These are phyloP conservation scores for Dalbergia cochinchinensis DNA, from an alignment of 306 rosid genomes.

Conservation along the genomic window DNA sequence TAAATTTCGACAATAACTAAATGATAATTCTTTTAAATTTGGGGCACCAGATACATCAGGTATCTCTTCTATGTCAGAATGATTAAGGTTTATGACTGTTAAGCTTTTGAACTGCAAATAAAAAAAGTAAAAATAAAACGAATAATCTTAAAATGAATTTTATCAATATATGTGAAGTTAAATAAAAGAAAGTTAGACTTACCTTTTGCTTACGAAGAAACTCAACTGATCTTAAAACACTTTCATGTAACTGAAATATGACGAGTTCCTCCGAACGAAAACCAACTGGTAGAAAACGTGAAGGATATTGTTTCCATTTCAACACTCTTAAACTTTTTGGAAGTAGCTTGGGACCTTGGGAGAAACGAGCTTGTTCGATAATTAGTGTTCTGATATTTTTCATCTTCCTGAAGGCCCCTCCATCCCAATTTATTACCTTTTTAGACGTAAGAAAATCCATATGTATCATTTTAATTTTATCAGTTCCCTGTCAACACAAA, in stretches of 20 bases:
- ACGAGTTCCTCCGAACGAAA: background rate
- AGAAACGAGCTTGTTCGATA: background rate
- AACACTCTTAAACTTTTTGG: slow-evolving; percentile 22
- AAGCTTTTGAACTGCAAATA: background rate
- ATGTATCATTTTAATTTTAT: too few species aligned
- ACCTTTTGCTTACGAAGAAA: too few species aligned
- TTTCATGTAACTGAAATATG: background rate
- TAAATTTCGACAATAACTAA: background rate
- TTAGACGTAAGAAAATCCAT: too few species aligned
- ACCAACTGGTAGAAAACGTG: background rate
- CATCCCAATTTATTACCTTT: background rate
- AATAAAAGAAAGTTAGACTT: too few species aligned
- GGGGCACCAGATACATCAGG: background rate
- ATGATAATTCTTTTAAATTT: background rate
- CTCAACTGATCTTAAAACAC: background rate
- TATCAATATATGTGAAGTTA: too few species aligned
- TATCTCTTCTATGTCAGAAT: background rate
- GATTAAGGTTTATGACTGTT: background rate
- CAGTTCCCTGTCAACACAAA: too few species aligned
- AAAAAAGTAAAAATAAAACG: background rate
- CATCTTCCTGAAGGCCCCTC: background rate
- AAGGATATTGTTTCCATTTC: background rate
- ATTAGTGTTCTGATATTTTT: background rate
- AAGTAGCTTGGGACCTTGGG: background rate
- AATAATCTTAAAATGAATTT: background rate